Conservation (phyloP, 495 filamentous ascomycete species). For the Penicillium soppii region DNA sequence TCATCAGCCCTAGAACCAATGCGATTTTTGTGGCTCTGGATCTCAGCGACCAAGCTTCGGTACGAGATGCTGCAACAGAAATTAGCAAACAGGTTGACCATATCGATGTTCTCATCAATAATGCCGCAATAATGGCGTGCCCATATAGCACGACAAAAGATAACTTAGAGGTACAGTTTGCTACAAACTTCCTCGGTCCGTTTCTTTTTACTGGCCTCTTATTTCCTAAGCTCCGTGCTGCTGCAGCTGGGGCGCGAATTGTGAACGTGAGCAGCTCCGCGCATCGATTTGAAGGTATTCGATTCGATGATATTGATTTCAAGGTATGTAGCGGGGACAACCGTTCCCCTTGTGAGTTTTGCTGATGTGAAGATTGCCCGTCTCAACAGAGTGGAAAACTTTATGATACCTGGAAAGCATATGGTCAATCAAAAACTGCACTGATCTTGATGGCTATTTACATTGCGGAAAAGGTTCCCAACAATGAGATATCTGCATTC, state of each 20-base stretch:
- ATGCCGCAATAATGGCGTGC: not conserved
- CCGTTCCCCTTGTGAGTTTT: not conserved
- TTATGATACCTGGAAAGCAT: slow-evolving; percentile 1
- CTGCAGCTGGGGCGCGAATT: not conserved
- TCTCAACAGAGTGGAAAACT: not conserved
- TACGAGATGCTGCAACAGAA: not conserved
- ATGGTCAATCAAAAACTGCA: not conserved
- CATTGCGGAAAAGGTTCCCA: not conserved
- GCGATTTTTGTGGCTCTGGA: not conserved
- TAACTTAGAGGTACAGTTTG: not conserved
- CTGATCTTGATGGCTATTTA: not conserved
- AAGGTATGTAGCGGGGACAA: not conserved
- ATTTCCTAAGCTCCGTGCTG: not conserved
- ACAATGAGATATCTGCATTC: not conserved
- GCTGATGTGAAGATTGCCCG: not conserved
- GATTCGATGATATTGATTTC: not conserved
- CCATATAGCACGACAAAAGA: not conserved
- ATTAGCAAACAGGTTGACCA: not conserved
- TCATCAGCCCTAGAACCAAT: not conserved
- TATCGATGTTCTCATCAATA: not conserved
- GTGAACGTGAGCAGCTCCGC: slow-evolving; percentile 1
- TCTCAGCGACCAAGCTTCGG: not conserved
- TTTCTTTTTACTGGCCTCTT: slow-evolving; percentile 1
- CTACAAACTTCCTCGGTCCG: not conserved
- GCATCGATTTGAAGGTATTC: not conserved